A percentile compares a stretch with the other conserved stretches of the same genome.
Conservation (phyloP, 1,139 yeast genomes). For the Entelexis sorbosivorans region DNA sequence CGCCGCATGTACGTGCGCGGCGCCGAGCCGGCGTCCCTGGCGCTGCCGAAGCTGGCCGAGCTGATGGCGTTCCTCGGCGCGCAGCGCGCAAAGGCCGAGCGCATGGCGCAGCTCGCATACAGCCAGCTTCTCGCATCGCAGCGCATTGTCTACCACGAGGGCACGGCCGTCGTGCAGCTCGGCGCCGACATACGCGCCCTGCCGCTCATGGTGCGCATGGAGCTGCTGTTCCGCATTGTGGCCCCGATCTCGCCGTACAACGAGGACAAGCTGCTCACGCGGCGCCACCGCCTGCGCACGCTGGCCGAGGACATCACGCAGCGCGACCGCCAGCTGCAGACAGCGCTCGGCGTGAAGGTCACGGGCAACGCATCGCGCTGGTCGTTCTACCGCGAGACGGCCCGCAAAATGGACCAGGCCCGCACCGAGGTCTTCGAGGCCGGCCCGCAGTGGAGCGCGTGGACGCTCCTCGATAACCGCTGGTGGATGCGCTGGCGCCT, state of each 20-base stretch:
- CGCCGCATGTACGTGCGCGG: slow-evolving; percentile 12
- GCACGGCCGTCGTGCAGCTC: slow-evolving; percentile 11
- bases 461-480: slow-evolving; percentile 27
- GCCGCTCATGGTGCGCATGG: slow-evolving; percentile 11
- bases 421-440: slow-evolving; percentile 6
- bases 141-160: neutral
- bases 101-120: slow-evolving; percentile 6
- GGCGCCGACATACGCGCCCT: slow-evolving; percentile 5
- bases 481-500: slow-evolving; percentile 26
- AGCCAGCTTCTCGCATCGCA: slow-evolving; percentile 1
- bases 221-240: slow-evolving; percentile 13
- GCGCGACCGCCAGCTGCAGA: neutral
- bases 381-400: slow-evolving; percentile 10
- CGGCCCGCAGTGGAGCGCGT: slow-evolving; percentile 20
- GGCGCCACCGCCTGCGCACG: slow-evolving; percentile 8
- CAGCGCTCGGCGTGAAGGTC: slow-evolving; percentile 5
- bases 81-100: slow-evolving; percentile 10
- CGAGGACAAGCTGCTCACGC: slow-evolving; percentile 9
- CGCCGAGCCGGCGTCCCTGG: slow-evolving; percentile 1
- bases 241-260: slow-evolving; percentile 19
- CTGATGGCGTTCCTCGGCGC: slow-evolving; percentile 1
- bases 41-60: neutral
- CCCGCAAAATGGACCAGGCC: slow-evolving; percentile 1
- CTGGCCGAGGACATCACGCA: neutral
- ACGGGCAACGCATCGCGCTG: neutral